Evolutionary conservation across 1,284 basidiomycete genomes (phyloP).

Genomic region (Mycena sp.): DNA sequence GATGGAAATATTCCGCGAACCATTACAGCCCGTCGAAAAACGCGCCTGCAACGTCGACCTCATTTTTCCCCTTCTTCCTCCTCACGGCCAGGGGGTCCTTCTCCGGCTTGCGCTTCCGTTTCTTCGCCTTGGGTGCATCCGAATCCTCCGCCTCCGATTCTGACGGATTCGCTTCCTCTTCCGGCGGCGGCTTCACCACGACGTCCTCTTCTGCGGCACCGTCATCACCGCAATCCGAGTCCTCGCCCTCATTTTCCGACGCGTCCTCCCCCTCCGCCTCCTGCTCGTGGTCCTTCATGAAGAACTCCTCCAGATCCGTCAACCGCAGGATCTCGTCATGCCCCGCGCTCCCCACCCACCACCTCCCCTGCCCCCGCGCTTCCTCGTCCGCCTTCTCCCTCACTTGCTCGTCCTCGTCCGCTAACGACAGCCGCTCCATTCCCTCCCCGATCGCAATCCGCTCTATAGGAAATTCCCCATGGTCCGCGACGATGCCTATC

Average conservation of each 20-base stretch:
- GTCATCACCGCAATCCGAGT: constrained; percentile 41
- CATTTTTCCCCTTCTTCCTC: constrained; percentile 67
- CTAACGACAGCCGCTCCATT: constrained; percentile 39
- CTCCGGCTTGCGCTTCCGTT: constrained; percentile 66
- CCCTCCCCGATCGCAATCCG: constrained; percentile 72
- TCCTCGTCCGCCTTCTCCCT: not conserved
- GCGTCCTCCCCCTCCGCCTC: constrained; percentile 45
- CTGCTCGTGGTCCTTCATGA: constrained; percentile 51
- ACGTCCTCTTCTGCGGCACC: constrained; percentile 33
- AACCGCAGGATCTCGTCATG: constrained; percentile 90
- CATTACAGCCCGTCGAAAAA: constrained; percentile 77
- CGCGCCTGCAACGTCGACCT: constrained; percentile 61
- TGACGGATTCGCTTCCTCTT: constrained; percentile 35
- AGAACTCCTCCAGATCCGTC: constrained; percentile 79
- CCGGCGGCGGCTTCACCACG: no score
- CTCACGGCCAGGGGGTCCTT: constrained; percentile 56
- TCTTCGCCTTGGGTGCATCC: constrained; percentile 54
- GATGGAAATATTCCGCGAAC: not conserved
- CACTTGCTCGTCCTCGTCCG: constrained; percentile 30
- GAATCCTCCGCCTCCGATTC: constrained; percentile 40
- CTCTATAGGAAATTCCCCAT: constrained; percentile 92
- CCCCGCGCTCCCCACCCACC: constrained; percentile 93
- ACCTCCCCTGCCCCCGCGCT: constrained; percentile 41
- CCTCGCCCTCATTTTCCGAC: constrained; percentile 43
- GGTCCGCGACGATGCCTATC: constrained; percentile 90